A percentile compares a stretch with the other conserved stretches of the same genome.
Conservation (phyloP, 495 filamentous ascomycete species). For the Margaritispora aquatica region DNA sequence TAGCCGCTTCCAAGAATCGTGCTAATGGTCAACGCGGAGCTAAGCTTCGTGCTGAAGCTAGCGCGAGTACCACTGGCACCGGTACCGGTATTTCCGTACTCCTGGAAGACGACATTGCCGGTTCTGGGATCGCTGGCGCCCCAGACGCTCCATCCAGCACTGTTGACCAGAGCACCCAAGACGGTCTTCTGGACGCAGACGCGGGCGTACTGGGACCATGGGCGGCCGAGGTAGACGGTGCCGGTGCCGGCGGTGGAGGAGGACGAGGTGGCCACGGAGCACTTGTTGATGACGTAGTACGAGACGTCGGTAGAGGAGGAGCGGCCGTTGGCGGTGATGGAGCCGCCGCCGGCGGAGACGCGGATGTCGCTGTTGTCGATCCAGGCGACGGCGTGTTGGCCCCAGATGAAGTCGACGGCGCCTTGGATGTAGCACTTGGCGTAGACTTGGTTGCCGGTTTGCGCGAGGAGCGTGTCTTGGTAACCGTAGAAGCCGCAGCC, state of each 20-base stretch:
- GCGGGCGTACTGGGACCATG: constrained; percentile 56
- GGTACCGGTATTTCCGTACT: constrained; percentile 53
- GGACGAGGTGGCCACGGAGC: constrained; percentile 23
- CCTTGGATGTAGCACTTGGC: constrained; percentile 40
- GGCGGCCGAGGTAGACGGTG: constrained; percentile 57
- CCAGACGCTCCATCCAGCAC: constrained; percentile 56
- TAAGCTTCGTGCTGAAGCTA: constrained; percentile 43
- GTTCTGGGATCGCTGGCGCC: constrained; percentile 41
- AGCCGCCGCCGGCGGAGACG: constrained; percentile 46
- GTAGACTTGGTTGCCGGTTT: constrained; percentile 44
- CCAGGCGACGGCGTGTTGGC: constrained; percentile 53
- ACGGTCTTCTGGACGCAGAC: constrained; percentile 56
- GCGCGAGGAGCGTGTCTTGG: constrained; percentile 44
- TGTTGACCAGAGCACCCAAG: constrained; percentile 51
- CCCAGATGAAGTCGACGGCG: constrained; percentile 50
- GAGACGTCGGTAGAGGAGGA: constrained; percentile 39
- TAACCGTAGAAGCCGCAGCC: constrained; percentile 40
- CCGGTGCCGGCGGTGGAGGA: constrained; percentile 34
- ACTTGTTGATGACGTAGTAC: constrained; percentile 61
- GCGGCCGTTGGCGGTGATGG: constrained; percentile 57
- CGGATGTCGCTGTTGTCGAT: constrained; percentile 53
- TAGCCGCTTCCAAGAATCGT: constrained; percentile 47
- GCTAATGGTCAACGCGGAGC: constrained; percentile 37
- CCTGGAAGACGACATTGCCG: constrained; percentile 47
- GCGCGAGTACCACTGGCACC: constrained; percentile 54